phyloP scores from a whole-genome alignment of 2,329 filamentous ascomycete species.

The Corynespora cassiicola region DNA sequence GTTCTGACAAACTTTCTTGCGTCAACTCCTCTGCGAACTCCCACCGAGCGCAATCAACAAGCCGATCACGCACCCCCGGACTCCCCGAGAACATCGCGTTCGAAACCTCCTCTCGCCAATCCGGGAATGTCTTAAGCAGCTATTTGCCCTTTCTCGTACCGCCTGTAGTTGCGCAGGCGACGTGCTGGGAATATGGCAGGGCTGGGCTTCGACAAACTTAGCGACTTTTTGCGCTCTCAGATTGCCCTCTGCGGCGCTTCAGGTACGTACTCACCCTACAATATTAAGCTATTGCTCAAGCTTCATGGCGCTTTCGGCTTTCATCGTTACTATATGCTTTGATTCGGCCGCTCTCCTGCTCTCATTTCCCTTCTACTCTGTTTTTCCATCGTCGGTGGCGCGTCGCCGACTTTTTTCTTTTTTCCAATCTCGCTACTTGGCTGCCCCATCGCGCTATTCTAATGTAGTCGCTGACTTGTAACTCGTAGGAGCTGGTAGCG shows the following conservation, averaged over 20 bases:
- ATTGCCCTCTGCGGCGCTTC: conserved; percentile 64
- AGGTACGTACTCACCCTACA: conserved; percentile 57
- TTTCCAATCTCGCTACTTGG: conserved; percentile 9
- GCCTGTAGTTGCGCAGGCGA: conserved; percentile 23
- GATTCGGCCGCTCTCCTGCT: too few species aligned
- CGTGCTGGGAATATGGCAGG: conserved; percentile 32
- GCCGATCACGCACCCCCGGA: too few species aligned
- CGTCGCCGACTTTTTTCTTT: conserved; percentile 5
- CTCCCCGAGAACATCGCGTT: too few species aligned
- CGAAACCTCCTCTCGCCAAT: conserved; percentile 22
- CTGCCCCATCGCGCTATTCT: background rate
- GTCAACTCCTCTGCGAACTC: too few species aligned
- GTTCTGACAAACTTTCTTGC: too few species aligned
- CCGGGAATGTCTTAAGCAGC: conserved; percentile 18
- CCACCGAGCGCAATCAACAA: too few species aligned
- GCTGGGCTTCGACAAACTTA: conserved; percentile 61
- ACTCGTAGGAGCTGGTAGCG: conserved; percentile 49
- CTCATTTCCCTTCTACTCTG: too few species aligned
- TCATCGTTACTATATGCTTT: too few species aligned
- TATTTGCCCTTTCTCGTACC: conserved; percentile 9
- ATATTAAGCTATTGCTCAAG: too few species aligned
- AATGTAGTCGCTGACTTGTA: background rate
- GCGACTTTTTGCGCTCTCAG: conserved; percentile 64
- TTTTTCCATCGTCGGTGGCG: too few species aligned
- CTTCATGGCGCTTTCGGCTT: conserved; percentile 13